Percentiles rank a stretch among this genome's conserved stretches.
Conservation (phyloP, 352 stramenopile species). For the Phytophthora melonis region DNA sequence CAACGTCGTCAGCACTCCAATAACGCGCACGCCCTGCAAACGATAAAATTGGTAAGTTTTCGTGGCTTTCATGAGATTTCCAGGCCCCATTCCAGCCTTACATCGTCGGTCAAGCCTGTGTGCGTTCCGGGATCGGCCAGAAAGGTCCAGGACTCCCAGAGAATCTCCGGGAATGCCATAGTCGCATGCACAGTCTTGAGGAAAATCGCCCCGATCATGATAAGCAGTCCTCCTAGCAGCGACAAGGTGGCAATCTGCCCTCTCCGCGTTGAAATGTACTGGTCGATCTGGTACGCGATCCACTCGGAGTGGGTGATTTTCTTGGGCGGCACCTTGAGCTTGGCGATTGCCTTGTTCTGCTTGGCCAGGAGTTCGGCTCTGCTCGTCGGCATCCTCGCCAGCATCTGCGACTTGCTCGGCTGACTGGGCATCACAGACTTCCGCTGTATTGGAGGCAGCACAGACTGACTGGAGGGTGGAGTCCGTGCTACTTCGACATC, state of each 20-base stretch:
- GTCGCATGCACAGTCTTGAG: constrained; percentile 48
- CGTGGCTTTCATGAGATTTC: neutral
- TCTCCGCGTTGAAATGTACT: constrained; percentile 69
- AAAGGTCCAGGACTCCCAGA: constrained; percentile 77
- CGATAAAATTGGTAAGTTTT: neutral
- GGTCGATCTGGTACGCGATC: constrained; percentile 61
- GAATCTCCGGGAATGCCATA: constrained; percentile 46
- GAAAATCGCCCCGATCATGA: constrained; percentile 50
- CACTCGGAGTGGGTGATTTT: constrained; percentile 53
- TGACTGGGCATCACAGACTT: constrained; percentile 13
- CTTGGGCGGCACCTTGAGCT: constrained; percentile 35
- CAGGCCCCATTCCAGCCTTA: constrained; percentile 13
- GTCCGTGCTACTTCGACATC: constrained; percentile 23
- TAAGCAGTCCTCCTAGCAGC: constrained; percentile 53
- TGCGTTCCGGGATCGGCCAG: constrained; percentile 64
- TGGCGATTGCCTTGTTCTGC: constrained; percentile 33
- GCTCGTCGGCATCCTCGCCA: constrained; percentile 32
- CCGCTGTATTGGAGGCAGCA: neutral
- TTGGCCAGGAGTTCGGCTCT: constrained; percentile 39
- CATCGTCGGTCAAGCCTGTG: constrained; percentile 42
- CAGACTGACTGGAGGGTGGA: neutral
- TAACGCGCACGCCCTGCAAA: constrained; percentile 54
- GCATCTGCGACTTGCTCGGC: constrained; percentile 18
- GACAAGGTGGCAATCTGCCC: constrained; percentile 65
- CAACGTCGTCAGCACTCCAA: constrained; percentile 70